Evolutionary conservation across 2,329 filamentous ascomycete genomes (phyloP).

Genomic region (Aspergillus chevalieri): DNA sequence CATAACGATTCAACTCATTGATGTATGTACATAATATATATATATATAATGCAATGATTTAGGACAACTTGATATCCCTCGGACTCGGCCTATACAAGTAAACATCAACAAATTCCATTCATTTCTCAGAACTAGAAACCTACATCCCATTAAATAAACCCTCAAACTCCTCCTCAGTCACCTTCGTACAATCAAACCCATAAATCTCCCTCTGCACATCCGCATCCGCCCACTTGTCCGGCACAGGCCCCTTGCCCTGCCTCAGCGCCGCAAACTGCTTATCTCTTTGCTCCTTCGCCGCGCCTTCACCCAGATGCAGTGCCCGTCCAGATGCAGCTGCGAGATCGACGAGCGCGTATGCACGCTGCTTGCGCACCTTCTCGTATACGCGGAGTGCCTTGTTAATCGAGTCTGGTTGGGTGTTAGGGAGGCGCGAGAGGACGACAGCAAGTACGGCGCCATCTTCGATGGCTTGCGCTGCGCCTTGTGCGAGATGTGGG

Average conservation of each 20-base stretch:
- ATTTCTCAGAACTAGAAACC: not conserved
- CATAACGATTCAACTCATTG: not conserved
- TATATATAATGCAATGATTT: not conserved
- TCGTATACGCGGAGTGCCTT: slow-evolving; percentile 52
- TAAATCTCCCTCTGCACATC: slow-evolving; percentile 63
- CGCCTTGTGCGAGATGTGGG: slow-evolving; percentile 58
- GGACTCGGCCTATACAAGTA: not conserved
- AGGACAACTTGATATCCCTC: not conserved
- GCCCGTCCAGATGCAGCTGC: slow-evolving; percentile 48
- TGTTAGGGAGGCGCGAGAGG: slow-evolving; percentile 43
- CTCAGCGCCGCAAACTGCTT: slow-evolving; percentile 49
- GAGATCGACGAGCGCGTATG: slow-evolving; percentile 50
- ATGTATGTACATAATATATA: not conserved
- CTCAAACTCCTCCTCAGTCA: slow-evolving; percentile 1
- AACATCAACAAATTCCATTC: not conserved
- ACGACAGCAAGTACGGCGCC: slow-evolving; percentile 50
- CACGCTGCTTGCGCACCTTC: slow-evolving; percentile 48
- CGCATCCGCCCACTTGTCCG: slow-evolving; percentile 63
- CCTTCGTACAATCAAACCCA: slow-evolving; percentile 50
- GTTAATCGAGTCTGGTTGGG: slow-evolving; percentile 41
- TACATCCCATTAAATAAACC: not conserved
- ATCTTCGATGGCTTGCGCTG: slow-evolving; percentile 60
- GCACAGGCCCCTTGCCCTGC: slow-evolving; percentile 40
- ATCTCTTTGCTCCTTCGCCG: slow-evolving; percentile 53
- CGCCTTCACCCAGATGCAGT: slow-evolving; percentile 52